phyloP scores from a whole-genome alignment of 2,329 filamentous ascomycete genomes.

The Diaporthe australafricana region DNA sequence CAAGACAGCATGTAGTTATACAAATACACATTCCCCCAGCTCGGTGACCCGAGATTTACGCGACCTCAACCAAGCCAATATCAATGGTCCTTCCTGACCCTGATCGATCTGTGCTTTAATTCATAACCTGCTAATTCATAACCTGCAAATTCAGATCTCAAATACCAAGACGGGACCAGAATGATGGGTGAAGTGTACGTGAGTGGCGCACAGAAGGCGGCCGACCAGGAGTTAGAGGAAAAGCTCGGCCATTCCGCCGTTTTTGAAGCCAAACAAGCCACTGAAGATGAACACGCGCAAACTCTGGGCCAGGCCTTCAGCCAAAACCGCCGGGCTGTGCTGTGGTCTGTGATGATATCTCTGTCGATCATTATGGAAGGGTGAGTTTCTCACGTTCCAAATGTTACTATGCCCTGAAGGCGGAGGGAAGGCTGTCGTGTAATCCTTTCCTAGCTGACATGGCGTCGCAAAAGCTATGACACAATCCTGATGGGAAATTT shows the following conservation, averaged over 20 bases:
- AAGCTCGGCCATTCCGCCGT: slow-evolving; percentile 39
- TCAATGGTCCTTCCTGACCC: not conserved
- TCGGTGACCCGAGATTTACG: not conserved
- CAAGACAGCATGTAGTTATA: not conserved
- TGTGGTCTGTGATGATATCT: slow-evolving; percentile 7
- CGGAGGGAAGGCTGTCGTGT: not conserved
- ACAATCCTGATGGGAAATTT: slow-evolving; percentile 40
- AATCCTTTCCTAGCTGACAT: slow-evolving; percentile 35
- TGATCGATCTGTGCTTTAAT: not conserved
- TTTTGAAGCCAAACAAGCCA: slow-evolving; percentile 54
- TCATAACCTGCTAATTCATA: not conserved
- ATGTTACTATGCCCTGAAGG: not conserved
- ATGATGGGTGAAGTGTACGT: slow-evolving; percentile 43
- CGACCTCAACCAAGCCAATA: not conserved
- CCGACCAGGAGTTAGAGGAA: slow-evolving; percentile 33
- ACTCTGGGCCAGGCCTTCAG: slow-evolving; percentile 40
- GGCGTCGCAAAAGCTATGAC: slow-evolving; percentile 40
- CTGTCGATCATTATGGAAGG: slow-evolving; percentile 24
- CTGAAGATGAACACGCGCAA: slow-evolving; percentile 42
- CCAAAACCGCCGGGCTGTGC: not conserved
- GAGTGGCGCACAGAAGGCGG: slow-evolving; percentile 34
- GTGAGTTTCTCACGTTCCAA: not conserved
- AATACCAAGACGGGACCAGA: not conserved
- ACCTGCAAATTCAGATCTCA: not conserved
- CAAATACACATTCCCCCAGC: not conserved